Conservation (phyloP, 2,329 filamentous ascomycete species). For the Venturia nashicola region DNA sequence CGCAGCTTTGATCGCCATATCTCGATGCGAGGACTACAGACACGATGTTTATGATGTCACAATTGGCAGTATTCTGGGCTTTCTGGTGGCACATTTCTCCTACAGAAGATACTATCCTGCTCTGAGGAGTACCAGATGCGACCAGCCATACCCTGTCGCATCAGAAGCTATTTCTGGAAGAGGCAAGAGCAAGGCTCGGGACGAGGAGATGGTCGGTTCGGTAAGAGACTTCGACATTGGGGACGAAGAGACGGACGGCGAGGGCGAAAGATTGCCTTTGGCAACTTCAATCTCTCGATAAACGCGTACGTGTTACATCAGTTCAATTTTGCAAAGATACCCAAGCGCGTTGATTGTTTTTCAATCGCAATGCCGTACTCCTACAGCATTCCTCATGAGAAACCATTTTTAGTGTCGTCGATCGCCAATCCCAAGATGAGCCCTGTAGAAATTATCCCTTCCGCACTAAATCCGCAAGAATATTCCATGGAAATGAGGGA, state of each 20-base stretch:
- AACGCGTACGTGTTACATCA: background rate
- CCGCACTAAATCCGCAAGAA: too few species aligned
- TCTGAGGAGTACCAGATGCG: constrained; percentile 18
- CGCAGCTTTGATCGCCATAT: constrained; percentile 48
- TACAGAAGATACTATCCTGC: constrained; percentile 50
- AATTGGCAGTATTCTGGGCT: constrained; percentile 41
- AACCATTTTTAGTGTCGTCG: background rate
- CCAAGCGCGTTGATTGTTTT: background rate
- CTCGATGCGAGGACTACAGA: constrained; percentile 49
- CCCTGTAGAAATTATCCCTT: too few species aligned
- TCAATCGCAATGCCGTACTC: background rate
- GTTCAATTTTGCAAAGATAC: background rate
- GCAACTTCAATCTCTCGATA: background rate
- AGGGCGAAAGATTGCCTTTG: constrained; percentile 6
- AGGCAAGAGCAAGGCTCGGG: background rate
- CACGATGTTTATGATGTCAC: constrained; percentile 54
- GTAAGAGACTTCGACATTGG: constrained; percentile 7
- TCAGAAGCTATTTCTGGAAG: background rate
- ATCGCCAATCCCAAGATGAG: too few species aligned
- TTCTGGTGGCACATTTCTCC: constrained; percentile 42
- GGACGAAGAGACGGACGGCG: constrained; percentile 5
- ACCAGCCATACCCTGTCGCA: constrained; percentile 6
- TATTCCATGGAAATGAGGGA: too few species aligned
- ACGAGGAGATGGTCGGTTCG: constrained; percentile 5
- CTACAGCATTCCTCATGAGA: background rate